phyloP scores from a whole-genome alignment of 768 basidiomycete genomes.

The Xerocomellus intermedius region DNA sequence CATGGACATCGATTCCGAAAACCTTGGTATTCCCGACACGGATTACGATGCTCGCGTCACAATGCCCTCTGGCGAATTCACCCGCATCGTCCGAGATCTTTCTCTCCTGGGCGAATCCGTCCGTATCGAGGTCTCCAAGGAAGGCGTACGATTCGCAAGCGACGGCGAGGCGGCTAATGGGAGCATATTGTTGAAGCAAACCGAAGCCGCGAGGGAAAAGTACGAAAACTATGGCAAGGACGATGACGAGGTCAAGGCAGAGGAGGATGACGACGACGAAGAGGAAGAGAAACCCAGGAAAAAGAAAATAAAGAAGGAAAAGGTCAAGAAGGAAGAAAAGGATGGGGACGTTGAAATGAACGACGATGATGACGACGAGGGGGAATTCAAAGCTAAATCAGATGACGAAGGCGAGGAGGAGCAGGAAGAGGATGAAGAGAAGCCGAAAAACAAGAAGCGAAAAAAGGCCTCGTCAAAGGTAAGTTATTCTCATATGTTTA shows the following conservation, averaged over 20 bases:
- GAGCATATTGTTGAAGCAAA: slow-evolving; percentile 77
- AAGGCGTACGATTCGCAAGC: slow-evolving; percentile 88
- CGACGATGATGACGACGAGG: slow-evolving; percentile 45
- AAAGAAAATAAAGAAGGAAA: slow-evolving; percentile 38
- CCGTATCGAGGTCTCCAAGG: slow-evolving; percentile 93
- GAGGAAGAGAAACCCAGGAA: slow-evolving; percentile 27
- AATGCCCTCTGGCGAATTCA: slow-evolving; percentile 84
- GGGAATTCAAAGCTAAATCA: slow-evolving; percentile 42
- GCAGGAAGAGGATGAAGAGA: slow-evolving; percentile 50
- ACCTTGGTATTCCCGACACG: slow-evolving; percentile 93
- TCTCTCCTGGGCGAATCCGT: slow-evolving; percentile 90
- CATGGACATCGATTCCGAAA: slow-evolving; percentile 98
- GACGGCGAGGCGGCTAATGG: slow-evolving; percentile 97
- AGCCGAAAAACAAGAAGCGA: slow-evolving; percentile 61
- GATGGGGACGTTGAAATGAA: slow-evolving; percentile 46
- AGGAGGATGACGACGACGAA: slow-evolving; percentile 45
- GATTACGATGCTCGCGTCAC: slow-evolving; percentile 93
- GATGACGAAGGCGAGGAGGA: slow-evolving; percentile 49
- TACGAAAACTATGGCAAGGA: slow-evolving; percentile 44
- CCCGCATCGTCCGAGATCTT: slow-evolving; percentile 90
- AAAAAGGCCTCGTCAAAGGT: slow-evolving; percentile 61
- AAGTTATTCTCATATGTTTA: neutral
- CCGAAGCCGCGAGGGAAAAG: slow-evolving; percentile 48
- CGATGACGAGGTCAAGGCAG: slow-evolving; percentile 39
- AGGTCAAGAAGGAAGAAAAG: slow-evolving; percentile 40